Conservation (phyloP, 2,329 filamentous ascomycete species). For the Epichloe sylvatica region DNA sequence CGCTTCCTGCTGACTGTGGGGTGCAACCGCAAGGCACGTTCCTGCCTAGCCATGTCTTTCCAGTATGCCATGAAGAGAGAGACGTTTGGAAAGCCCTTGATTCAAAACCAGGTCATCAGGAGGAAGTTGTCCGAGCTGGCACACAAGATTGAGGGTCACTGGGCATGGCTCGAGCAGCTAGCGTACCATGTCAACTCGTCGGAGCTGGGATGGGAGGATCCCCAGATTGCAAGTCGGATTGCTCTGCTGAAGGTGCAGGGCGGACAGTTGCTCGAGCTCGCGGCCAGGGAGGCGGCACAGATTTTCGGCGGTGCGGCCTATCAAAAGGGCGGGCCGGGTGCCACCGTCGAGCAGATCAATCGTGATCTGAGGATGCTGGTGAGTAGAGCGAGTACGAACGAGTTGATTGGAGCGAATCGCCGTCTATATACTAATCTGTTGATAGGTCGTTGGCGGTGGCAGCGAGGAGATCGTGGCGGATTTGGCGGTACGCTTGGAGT, state of each 20-base stretch:
- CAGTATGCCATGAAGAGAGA: conserved; percentile 36
- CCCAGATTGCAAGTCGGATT: conserved; percentile 19
- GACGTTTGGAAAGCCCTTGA: conserved; percentile 45
- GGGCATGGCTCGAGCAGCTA: conserved; percentile 48
- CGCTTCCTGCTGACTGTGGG: conserved; percentile 42
- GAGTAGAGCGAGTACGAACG: background rate
- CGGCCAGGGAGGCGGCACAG: conserved; percentile 38
- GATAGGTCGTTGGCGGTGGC: conserved; percentile 37
- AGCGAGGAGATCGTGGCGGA: conserved; percentile 42
- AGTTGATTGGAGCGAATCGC: background rate
- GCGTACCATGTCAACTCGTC: conserved; percentile 35
- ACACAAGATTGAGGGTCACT: conserved; percentile 44
- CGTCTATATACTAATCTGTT: conserved; percentile 1
- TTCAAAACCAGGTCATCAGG: conserved; percentile 44
- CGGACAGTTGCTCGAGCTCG: conserved; percentile 34
- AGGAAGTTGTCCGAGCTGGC: conserved; percentile 46
- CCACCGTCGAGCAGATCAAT: conserved; percentile 38
- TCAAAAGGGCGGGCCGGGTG: conserved; percentile 30
- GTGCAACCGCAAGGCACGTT: conserved; percentile 42
- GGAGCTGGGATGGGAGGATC: conserved; percentile 15
- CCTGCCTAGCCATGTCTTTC: conserved; percentile 39
- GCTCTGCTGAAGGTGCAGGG: conserved; percentile 33
- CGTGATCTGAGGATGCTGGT: conserved; percentile 29
- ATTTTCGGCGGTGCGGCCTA: conserved; percentile 40
- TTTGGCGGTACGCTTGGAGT: conserved; percentile 35